phyloP scores from a whole-genome alignment of 2,329 filamentous ascomycete genomes.

The Zasmidium angulare region DNA sequence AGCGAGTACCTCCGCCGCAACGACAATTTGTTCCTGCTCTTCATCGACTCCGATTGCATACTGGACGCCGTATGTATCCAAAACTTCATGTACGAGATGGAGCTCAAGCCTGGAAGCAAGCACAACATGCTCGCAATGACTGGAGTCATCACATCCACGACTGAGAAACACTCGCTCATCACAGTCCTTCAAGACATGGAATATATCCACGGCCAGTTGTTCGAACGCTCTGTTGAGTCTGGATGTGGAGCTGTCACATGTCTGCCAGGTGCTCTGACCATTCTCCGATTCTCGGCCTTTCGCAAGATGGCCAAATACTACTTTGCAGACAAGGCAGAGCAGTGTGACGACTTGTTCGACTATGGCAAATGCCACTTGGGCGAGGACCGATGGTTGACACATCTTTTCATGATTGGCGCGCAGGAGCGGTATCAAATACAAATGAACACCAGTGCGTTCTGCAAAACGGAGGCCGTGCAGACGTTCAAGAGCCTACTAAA shows the following conservation, averaged over 20 bases:
- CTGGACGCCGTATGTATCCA: slow-evolving; percentile 88
- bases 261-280: slow-evolving; percentile 90
- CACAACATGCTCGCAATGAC: slow-evolving; percentile 97
- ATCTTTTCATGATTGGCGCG: slow-evolving; percentile 97
- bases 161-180: slow-evolving; percentile 81
- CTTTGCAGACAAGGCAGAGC: slow-evolving; percentile 93
- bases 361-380: slow-evolving; percentile 89
- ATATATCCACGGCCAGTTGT: slow-evolving; percentile 94
- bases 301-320: slow-evolving; percentile 97
- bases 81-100: slow-evolving; percentile 99
- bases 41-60: slow-evolving; percentile 97
- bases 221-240: slow-evolving; percentile 93
- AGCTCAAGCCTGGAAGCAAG: slow-evolving; percentile 87
- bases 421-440: slow-evolving; percentile 93
- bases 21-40: slow-evolving; percentile 91
- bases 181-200: slow-evolving; percentile 97
- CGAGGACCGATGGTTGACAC: slow-evolving; percentile 94
- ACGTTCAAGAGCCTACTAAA: slow-evolving; percentile 83
- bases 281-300: slow-evolving; percentile 94
- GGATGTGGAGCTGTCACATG: slow-evolving; percentile 93
- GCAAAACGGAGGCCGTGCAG: slow-evolving; percentile 96
- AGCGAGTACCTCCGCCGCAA: slow-evolving; percentile 80
- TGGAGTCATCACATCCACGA: slow-evolving; percentile 93
- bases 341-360: slow-evolving; percentile 94
- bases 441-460: slow-evolving; percentile 96